Evolutionary conservation across 2,329 filamentous ascomycete species (phyloP).

Genomic region (Beauveria pseudobassiana): DNA sequence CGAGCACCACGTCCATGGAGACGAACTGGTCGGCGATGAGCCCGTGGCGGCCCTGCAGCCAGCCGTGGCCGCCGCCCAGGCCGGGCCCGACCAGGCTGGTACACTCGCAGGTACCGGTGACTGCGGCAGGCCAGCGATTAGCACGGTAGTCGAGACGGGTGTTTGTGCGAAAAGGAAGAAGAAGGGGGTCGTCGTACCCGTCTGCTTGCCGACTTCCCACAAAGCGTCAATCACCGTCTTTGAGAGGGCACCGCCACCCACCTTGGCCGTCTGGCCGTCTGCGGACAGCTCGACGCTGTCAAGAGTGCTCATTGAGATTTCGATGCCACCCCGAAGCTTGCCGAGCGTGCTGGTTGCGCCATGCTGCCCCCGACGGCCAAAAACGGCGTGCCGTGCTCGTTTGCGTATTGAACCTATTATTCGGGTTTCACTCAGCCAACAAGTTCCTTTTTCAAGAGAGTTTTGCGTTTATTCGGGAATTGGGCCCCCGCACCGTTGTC

Average conservation of each 20-base stretch:
- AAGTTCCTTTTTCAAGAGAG: too few relatives aligned
- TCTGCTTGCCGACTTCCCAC: constrained; percentile 44
- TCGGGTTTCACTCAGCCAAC: neutral
- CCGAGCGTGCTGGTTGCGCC: constrained; percentile 42
- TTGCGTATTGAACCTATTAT: constrained; percentile 34
- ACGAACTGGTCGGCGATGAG: constrained; percentile 46
- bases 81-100: constrained; percentile 40
- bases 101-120: constrained; percentile 46
- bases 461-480: too few relatives aligned
- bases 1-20: constrained; percentile 43
- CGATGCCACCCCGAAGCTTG: constrained; percentile 40
- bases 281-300: constrained; percentile 32
- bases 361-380: constrained; percentile 46
- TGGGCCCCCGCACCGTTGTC: neutral
- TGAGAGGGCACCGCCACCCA: constrained; percentile 40
- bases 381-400: constrained; percentile 38
- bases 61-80: constrained; percentile 51
- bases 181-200: constrained; percentile 24
- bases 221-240: constrained; percentile 39
- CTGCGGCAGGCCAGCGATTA: constrained; percentile 20
- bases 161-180: too few relatives aligned
- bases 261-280: constrained; percentile 37
- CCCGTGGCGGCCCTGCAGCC: constrained; percentile 45
- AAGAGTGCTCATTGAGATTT: constrained; percentile 40
- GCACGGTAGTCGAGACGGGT: neutral